Evolutionary conservation across 1,284 basidiomycete genomes (phyloP), one percentile per base, ranked within the genome.

Genomic region (Pseudomicrostroma phylloplanum): DNA sequence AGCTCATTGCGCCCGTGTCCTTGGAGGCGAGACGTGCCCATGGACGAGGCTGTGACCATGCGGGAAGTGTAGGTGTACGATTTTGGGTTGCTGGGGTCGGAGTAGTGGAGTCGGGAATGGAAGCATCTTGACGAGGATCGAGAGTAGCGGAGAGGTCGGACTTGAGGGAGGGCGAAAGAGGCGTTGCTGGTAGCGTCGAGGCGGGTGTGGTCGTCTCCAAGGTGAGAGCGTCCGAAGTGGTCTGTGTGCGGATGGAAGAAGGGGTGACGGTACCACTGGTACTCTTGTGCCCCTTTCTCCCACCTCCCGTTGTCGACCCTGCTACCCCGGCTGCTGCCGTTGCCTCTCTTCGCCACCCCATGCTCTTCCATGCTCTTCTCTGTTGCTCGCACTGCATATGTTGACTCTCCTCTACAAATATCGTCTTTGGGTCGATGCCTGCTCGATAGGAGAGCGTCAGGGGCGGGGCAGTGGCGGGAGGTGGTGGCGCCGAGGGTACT

Each of bases 371-470:
- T 36, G 30, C 30, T 36, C 56, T 17, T 7, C 19, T 42, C 21
- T 17, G 25, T 13, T 25, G 53, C 15, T 55, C 19, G 53, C 26
- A 23, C 7, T 17, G 15, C 26, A 8, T 55, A 23, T 41, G 23
- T n/a, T 40, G 41, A n/a, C 17, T 23, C 11, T 58, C 13, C 58
- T 60, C 49, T 39, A 56, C 55, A 40, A 58, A 60, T 12, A 60
- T 56, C 21, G 57, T 43, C 19, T 60, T 39, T 0, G 67, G 60
- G 42, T 60, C 60, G 15, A 68, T 64, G 1, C 58, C 25, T n/a
- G 57, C 67, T 1, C 65, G 66, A 56, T 70, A 66, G 11, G 70
- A 70, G 23, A 72, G 40, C 17, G 68, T 72, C 36, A 72, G 62
- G n/a, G 63, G 56, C 26, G 70, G 68, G 0, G 68, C 68, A 40